Conservation (phyloP, 768 basidiomycete species). For the Suillus brevipes region DNA sequence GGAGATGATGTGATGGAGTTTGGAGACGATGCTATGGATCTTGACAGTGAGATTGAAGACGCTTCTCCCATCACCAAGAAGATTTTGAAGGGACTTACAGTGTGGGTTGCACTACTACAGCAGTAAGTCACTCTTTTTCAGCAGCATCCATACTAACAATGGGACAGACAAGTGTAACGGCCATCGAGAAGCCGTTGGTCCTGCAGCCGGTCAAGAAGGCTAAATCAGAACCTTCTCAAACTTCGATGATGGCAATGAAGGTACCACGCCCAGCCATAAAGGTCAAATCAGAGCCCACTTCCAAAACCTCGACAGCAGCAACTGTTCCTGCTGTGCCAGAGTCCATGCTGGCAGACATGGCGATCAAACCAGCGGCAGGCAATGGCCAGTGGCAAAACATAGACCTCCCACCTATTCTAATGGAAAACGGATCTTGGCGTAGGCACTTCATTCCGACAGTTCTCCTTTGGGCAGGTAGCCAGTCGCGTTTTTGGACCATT, state of each 20-base stretch:
- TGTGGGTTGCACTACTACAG: background rate
- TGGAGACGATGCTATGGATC: background rate
- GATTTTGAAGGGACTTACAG: background rate
- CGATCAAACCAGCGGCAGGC: background rate
- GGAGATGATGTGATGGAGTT: background rate
- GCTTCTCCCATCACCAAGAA: background rate
- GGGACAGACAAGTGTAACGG: background rate
- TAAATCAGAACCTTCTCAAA: background rate
- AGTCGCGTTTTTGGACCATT: conserved; percentile 11
- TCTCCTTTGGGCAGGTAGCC: conserved; percentile 11
- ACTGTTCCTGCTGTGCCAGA: background rate
- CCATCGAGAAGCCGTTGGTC: background rate
- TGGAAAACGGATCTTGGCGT: background rate
- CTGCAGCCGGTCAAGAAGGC: background rate
- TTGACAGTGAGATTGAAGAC: background rate
- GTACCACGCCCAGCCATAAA: background rate
- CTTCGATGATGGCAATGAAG: background rate
- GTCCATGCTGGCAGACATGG: background rate
- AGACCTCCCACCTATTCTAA: background rate
- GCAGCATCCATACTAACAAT: background rate
- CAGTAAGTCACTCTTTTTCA: background rate
- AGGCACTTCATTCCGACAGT: background rate
- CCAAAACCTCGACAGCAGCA: background rate
- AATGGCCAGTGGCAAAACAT: background rate
- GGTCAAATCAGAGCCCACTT: background rate